Base-by-base conservation (phyloP, 768 basidiomycete species). In the Neoboletus brunneissimus region DNA sequence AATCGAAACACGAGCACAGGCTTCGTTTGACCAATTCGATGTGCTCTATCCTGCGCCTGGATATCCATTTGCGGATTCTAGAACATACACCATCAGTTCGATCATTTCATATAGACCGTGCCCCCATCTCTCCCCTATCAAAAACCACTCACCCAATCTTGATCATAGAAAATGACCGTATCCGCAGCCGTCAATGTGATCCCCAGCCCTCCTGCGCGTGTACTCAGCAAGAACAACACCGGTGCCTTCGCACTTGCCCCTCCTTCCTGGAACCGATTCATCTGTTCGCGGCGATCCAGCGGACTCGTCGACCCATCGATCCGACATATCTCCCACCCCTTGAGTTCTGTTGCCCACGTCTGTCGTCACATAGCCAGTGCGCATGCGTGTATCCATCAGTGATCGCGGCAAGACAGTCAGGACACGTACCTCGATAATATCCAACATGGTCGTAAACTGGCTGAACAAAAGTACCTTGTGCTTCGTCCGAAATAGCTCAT, bases 41-140 rank as follows among this genome's bases (percentile, higher is more conserved):
- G 96, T 0, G 94, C 94, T 35, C 96, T 82, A 64, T 97, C 96
- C 68, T 94, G 91, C 0, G 96, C 96, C 74, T 99, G 96, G 3
- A 91, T 78, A 61, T 99, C 96, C 86, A 95, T 94, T 75, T 97
- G 95, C 0, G 95, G 94, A 64, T 92, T 93, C 90, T 92, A 59
- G 16, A 52, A 27, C 34, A 44, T 2, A 35, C 12, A 20, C 9
- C 49, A 18, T 10, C n/a, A n/a, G n/a, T n/a, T n/a, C n/a, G n/a
- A n/a, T n/a, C 11, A 3, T 13, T 25, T 35, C 48, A 37, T 18
- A 48, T 12, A 22, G 5, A 15, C 22, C 29, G 4, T 25, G 23
- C 4, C 15, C n/a, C 12, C 12, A 3, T n/a, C n/a, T n/a, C n/a
- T n/a, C 13, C 10, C 34, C 22, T 5, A 35, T 18, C 16, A 49